Evolutionary conservation across 768 basidiomycete genomes (phyloP).

Genomic region (Saitozyma sp.): DNA sequence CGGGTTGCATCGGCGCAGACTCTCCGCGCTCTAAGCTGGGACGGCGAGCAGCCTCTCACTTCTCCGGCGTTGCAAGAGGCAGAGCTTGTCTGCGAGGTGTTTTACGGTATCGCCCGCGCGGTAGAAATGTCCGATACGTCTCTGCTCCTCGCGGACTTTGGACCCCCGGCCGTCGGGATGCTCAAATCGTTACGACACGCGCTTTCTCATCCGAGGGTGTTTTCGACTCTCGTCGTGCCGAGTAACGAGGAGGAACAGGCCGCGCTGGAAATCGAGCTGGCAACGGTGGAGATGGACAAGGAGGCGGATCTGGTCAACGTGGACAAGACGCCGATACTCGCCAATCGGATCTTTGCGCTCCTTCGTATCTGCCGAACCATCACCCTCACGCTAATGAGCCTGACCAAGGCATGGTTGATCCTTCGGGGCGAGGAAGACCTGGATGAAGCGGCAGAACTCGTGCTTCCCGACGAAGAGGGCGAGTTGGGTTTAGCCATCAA

Average conservation of each 20-base stretch:
- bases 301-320: constrained; percentile 61
- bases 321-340: constrained; percentile 69
- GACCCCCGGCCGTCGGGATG: constrained; percentile 67
- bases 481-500: not conserved
- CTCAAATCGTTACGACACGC: constrained; percentile 88
- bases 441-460: constrained; percentile 9
- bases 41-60: constrained; percentile 73
- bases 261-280: constrained; percentile 60
- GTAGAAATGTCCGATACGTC: constrained; percentile 56
- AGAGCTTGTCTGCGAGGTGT: constrained; percentile 73
- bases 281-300: constrained; percentile 54
- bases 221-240: constrained; percentile 77
- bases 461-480: constrained; percentile 7
- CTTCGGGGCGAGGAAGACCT: constrained; percentile 14
- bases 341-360: constrained; percentile 69
- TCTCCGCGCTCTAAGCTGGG: constrained; percentile 74
- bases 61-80: constrained; percentile 77
- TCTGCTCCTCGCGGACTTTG: constrained; percentile 66
- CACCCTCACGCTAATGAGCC: constrained; percentile 63
- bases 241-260: constrained; percentile 72
- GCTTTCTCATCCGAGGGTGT: constrained; percentile 83
- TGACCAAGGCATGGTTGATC: constrained; percentile 30
- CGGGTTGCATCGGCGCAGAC: constrained; percentile 83
- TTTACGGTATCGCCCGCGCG: constrained; percentile 68
- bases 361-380: constrained; percentile 71